Evolutionary conservation across 371 early-diverging fungal genomes (phyloP), one percentile per base, ranked within the genome.

Genomic region (Lichtheimia corymbifera): DNA sequence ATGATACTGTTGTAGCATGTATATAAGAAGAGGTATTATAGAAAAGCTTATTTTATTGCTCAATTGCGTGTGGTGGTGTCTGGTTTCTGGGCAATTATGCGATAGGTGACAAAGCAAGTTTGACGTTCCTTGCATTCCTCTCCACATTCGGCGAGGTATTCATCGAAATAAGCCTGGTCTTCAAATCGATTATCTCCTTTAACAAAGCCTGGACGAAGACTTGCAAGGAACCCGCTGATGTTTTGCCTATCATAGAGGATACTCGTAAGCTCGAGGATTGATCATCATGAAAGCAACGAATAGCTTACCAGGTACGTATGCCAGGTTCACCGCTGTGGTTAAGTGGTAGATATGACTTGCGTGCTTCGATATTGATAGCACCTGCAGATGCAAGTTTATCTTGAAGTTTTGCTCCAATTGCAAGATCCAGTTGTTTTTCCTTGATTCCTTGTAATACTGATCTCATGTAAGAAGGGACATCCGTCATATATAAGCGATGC

Each of bases 201-300:
- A 3, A 50, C 41, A 59, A 74, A 47, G 7, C 57, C 40, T 9
- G 63, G 58, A 45, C 64, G 58, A 14, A 68, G 1, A 24, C 65
- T 66, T 13, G 28, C 50, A 30, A 54, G 63, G 9, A 41, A 64
- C n/a, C 63, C 62, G 35, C 24, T 30, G 44, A 65, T 68, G 49
- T 74, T 71, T 18, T 58, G 58, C 72, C 71, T 71, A 53, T 22
- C 43, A 56, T 22, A 1, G 22, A 15, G 11, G 40, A 52, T 28
- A 30, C n/a, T 18, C 15, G 14, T 25, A 27, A 15, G 28, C 9
- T 57, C 28, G 13, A 17, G 12, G 12, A 44, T 5, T 12, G 7
- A 17, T 35, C 35, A 28, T 28, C 28, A 35, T 35, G 35, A 0
- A 35, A 0, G 35, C 35, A 1, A 9, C 11, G 2, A 6, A 35